These are phyloP conservation scores for Serendipita sp. DNA, from an alignment of 1,284 basidiomycete species.

Conservation along the genomic window DNA sequence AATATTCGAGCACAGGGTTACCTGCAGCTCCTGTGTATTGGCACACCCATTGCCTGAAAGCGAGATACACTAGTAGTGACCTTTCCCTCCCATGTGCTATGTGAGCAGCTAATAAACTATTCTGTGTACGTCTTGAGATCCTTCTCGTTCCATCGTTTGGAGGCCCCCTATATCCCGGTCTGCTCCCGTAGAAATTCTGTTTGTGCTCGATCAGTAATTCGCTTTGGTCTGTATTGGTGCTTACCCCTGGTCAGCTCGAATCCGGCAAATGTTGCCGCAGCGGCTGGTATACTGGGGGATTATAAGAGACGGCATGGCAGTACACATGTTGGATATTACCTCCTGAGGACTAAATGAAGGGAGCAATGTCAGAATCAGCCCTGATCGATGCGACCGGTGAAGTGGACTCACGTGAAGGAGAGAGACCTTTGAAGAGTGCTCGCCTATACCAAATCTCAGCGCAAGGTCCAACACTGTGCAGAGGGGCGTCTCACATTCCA, in stretches of 20 bases:
- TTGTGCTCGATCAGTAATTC: neutral
- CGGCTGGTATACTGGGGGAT: slow-evolving; percentile 63
- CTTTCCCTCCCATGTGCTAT: neutral
- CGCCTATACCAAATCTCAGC: slow-evolving; percentile 25
- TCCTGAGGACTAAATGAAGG: slow-evolving; percentile 36
- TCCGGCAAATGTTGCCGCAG: slow-evolving; percentile 82
- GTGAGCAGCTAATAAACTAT: neutral
- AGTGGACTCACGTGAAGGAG: slow-evolving; percentile 45
- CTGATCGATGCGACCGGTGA: neutral
- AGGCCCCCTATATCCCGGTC: neutral
- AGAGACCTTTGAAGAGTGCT: slow-evolving; percentile 59
- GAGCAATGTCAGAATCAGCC: neutral
- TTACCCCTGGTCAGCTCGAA: slow-evolving; percentile 74
- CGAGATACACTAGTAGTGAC: neutral
- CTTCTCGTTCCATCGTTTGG: neutral
- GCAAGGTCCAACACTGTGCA: slow-evolving; percentile 12
- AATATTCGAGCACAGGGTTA: no score
- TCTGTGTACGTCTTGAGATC: neutral
- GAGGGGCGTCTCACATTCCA: slow-evolving; percentile 45
- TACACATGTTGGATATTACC: slow-evolving; percentile 22
- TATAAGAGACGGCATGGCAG: neutral
- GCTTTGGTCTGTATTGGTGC: neutral
- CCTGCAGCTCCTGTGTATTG: no score
- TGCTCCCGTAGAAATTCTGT: neutral
- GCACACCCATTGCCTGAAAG: no score